Evolutionary conservation across 1,139 yeast species (phyloP).

Genomic region (Zygosaccharomyces pseudobailii): DNA sequence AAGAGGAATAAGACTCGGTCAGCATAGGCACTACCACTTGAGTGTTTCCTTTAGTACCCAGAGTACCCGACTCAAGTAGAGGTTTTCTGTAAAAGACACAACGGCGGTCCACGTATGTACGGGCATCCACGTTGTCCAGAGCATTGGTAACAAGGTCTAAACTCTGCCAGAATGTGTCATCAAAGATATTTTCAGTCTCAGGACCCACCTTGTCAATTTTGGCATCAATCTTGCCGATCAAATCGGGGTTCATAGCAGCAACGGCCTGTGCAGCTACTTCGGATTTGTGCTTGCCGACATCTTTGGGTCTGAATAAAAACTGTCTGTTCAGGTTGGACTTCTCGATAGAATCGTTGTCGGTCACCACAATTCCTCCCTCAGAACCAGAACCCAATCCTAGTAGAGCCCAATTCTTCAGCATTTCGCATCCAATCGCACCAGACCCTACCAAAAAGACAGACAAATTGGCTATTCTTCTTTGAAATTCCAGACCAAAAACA

Average conservation of each 20-base stretch:
- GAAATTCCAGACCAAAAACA: slow-evolving; percentile 79
- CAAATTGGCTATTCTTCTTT: slow-evolving; percentile 65
- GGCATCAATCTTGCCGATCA: slow-evolving; percentile 70
- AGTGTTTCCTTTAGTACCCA: slow-evolving; percentile 97
- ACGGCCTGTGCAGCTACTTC: slow-evolving; percentile 89
- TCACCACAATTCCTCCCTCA: slow-evolving; percentile 73
- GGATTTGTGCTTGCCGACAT: slow-evolving; percentile 88
- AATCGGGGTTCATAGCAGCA: slow-evolving; percentile 75
- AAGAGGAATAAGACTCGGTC: slow-evolving; percentile 92
- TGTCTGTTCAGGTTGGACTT: slow-evolving; percentile 94
- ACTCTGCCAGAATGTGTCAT: slow-evolving; percentile 79
- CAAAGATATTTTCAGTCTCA: slow-evolving; percentile 83
- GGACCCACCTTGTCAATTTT: slow-evolving; percentile 85
- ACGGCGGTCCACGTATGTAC: slow-evolving; percentile 95
- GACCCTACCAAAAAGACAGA: slow-evolving; percentile 91
- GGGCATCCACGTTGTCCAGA: slow-evolving; percentile 93
- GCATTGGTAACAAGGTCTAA: slow-evolving; percentile 94
- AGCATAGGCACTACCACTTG: slow-evolving; percentile 91
- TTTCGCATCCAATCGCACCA: slow-evolving; percentile 99
- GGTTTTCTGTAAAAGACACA: slow-evolving; percentile 92
- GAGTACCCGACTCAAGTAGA: slow-evolving; percentile 89
- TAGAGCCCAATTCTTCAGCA: slow-evolving; percentile 97
- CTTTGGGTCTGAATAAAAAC: slow-evolving; percentile 87
- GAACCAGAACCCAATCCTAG: slow-evolving; percentile 94
- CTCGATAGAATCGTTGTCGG: slow-evolving; percentile 94